Base-by-base conservation (phyloP, 345 rosid species). In the Dipteronia sinensis region DNA sequence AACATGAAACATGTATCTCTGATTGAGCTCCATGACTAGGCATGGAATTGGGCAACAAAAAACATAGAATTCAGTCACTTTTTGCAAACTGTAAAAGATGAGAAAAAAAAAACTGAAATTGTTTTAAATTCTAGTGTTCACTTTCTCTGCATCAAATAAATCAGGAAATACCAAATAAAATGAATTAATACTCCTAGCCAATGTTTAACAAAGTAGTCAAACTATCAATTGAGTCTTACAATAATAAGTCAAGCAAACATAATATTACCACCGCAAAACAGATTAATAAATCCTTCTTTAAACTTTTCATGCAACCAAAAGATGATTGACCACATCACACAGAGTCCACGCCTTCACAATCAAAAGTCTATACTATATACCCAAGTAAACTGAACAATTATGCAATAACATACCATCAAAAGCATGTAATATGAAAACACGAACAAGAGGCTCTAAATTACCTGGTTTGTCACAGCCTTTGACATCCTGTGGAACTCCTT, bases 401-500 rank as follows among this genome's bases (percentile, higher is more conserved):
- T 1, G 55, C 42, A 15, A 31, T 2, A 5, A 47, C 7, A 56
- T 7, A 68, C 1, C 53, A 15, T 20, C 9, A n/a, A 46, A 56
- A 67, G 13, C 20, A 71, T 34, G 4, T 4, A 10, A 51, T 9
- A 66, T n/a, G 2, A 29, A 3, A 31, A 64, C 12, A 16, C 40
- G 23, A 34, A 19, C 20, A 71, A 71, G n/a, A 56, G 16, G 20
- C 38, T 56, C 16, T 3, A 23, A 49, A 20, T 65, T 84, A 90
- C 94, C 91, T 89, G 93, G 85, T 85, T 92, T 10, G 46, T 49
- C 0, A 88, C 92, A 68, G 87, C 87, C 85, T 90, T 88, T 25
- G 89, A 87, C 94, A 88, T 90, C 69, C 90, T 71, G 31, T 71
- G 71, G 83, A 90, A 86, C 79, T 90, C 92, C 81, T 87, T 87